phyloP scores from a whole-genome alignment of 1,284 basidiomycete species.

The Sanghuangporus sanghuang region DNA sequence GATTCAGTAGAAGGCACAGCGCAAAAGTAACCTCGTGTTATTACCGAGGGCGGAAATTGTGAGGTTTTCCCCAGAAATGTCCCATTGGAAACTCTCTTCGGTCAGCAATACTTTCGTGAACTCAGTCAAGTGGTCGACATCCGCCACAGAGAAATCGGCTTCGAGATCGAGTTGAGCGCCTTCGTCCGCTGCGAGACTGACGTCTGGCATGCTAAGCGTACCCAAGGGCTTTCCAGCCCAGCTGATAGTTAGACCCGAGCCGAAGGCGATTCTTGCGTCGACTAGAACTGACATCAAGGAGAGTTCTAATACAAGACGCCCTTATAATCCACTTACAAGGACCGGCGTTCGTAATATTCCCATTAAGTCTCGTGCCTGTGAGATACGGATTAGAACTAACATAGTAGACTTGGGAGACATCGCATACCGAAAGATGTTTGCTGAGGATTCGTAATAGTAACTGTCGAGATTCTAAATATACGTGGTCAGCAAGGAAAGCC shows the following conservation, averaged over 20 bases:
- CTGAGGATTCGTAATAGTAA: constrained; percentile 54
- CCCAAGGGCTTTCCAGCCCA: constrained; percentile 63
- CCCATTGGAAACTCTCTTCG: constrained; percentile 69
- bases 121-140: constrained; percentile 54
- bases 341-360: constrained; percentile 68
- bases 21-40: constrained; percentile 12
- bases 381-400: constrained; percentile 3
- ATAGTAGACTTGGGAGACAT: constrained; percentile 10
- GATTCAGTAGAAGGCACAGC: not conserved
- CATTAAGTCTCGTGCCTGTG: constrained; percentile 51
- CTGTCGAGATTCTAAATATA: constrained; percentile 42
- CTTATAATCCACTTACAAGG: constrained; percentile 49
- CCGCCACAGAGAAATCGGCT: constrained; percentile 56
- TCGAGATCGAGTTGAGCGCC: constrained; percentile 57
- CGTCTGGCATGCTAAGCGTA: constrained; percentile 57
- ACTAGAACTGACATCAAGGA: constrained; percentile 36
- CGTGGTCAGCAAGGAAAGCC: not conserved
- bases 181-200: constrained; percentile 52
- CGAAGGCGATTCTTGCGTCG: constrained; percentile 67
- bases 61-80: constrained; percentile 64
- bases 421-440: constrained; percentile 51
- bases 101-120: constrained; percentile 69
- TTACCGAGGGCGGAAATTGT: constrained; percentile 53
- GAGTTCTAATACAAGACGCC: not conserved
- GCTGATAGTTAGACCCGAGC: constrained; percentile 54